These are phyloP conservation scores for Xylaria scruposa DNA, from an alignment of 495 filamentous ascomycete genomes.

Conservation along the genomic window DNA sequence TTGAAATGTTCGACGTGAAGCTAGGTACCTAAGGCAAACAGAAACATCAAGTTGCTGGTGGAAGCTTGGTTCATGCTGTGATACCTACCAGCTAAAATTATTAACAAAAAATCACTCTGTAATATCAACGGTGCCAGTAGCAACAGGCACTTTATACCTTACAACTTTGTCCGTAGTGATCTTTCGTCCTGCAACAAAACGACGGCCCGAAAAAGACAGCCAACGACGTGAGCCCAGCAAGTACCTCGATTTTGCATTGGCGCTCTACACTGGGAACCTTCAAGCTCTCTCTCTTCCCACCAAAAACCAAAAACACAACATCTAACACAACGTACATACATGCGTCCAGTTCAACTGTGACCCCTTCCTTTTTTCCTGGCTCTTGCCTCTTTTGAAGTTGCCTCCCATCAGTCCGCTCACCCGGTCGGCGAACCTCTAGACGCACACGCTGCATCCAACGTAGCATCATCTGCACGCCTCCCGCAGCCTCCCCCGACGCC, in stretches of 20 bases:
- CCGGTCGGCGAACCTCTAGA: constrained; percentile 12
- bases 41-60: constrained; percentile 4
- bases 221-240: neutral
- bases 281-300: constrained; percentile 1
- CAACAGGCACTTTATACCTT: neutral
- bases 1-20: neutral
- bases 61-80: neutral
- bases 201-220: neutral
- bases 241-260: constrained; percentile 1
- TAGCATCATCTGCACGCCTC: constrained; percentile 25
- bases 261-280: neutral
- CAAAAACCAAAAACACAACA: constrained; percentile 1
- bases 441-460: constrained; percentile 17
- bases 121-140: neutral
- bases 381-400: neutral
- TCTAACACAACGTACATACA: neutral
- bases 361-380: neutral
- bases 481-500: constrained; percentile 13
- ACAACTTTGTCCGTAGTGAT: neutral
- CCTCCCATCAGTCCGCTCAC: constrained; percentile 8
- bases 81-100: neutral
- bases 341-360: neutral
- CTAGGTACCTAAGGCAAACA: neutral
- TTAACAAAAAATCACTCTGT: neutral
- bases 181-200: neutral